A percentile compares a stretch with the other conserved stretches of the same genome.
These are phyloP conservation scores for Iris macrosiphon DNA, from an alignment of 106 monocot species.

Conservation along the genomic window DNA sequence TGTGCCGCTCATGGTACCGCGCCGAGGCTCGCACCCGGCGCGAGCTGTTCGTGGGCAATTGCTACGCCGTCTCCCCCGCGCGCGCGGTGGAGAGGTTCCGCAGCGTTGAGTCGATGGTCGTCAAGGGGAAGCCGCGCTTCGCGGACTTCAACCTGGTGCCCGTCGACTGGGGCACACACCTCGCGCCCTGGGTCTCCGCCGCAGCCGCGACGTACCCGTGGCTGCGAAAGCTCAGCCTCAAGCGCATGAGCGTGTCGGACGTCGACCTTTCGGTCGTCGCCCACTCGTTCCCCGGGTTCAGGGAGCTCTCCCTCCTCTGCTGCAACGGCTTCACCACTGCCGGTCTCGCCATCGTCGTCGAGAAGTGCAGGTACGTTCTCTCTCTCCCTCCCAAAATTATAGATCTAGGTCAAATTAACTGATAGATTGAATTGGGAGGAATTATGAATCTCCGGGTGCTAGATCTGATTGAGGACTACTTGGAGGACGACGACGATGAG, in stretches of 20 bases:
- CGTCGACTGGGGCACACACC: constrained; percentile 50
- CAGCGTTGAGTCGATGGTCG: constrained; percentile 21
- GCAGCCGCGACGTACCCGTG: constrained; percentile 32
- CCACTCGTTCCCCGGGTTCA: constrained; percentile 33
- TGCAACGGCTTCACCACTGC: constrained; percentile 68
- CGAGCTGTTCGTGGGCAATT: constrained; percentile 86
- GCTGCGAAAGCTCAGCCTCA: constrained; percentile 61
- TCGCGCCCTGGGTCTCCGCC: constrained; percentile 42
- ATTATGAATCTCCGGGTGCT: constrained; percentile 62
- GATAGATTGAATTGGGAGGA: no score
- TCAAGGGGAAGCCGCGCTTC: constrained; percentile 78
- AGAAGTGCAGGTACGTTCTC: constrained; percentile 81
- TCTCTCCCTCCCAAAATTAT: no score
- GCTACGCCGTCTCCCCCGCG: constrained; percentile 68
- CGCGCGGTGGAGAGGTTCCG: constrained; percentile 46
- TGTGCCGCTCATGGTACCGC: constrained; percentile 62
- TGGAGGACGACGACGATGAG: constrained; percentile 56
- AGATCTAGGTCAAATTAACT: no score
- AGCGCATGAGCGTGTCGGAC: constrained; percentile 66
- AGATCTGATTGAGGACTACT: constrained; percentile 71
- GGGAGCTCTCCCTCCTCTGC: constrained; percentile 45
- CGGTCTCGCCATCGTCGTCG: constrained; percentile 60
- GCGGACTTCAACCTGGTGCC: constrained; percentile 80
- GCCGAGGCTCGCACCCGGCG: constrained; percentile 67
- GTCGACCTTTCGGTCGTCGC: constrained; percentile 35